These are phyloP conservation scores for Penicillium arizonense DNA, from an alignment of 495 filamentous ascomycete species.

Conservation along the genomic window DNA sequence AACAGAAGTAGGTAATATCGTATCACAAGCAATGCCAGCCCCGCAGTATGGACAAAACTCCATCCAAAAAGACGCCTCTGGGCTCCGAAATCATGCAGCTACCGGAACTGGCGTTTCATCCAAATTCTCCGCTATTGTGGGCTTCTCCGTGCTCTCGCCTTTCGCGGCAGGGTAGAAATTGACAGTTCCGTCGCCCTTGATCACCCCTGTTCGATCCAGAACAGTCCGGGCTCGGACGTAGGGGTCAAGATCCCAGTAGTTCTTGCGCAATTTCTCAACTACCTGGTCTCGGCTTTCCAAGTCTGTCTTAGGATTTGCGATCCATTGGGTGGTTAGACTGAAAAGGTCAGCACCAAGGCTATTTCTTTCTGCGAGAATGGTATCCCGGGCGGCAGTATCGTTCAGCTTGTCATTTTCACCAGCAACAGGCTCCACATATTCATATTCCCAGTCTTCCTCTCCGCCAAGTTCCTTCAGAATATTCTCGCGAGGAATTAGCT, in stretches of 20 bases:
- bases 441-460: slow-evolving; percentile 75
- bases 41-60: too few relatives aligned
- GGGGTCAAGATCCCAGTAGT: slow-evolving; percentile 81
- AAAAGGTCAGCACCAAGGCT: slow-evolving; percentile 67
- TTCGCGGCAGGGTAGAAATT: slow-evolving; percentile 54
- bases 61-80: too few relatives aligned
- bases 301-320: slow-evolving; percentile 25
- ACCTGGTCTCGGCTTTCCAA: slow-evolving; percentile 57
- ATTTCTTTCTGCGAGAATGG: slow-evolving; percentile 53
- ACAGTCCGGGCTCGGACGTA: slow-evolving; percentile 66
- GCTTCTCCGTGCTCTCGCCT: slow-evolving; percentile 8
- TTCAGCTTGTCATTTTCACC: slow-evolving; percentile 71
- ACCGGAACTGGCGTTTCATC: neutral
- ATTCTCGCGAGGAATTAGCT: slow-evolving; percentile 63
- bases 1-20: too few relatives aligned
- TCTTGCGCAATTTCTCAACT: slow-evolving; percentile 58
- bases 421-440: slow-evolving; percentile 69
- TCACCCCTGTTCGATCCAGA: slow-evolving; percentile 70
- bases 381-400: slow-evolving; percentile 57
- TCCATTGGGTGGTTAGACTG: slow-evolving; percentile 63
- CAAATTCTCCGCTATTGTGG: neutral
- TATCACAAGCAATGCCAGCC: too few relatives aligned
- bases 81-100: neutral
- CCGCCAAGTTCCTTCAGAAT: slow-evolving; percentile 82
- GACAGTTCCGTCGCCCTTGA: slow-evolving; percentile 59